phyloP scores from a whole-genome alignment of 805 yeast species.

The Kregervanrija delftensis region DNA sequence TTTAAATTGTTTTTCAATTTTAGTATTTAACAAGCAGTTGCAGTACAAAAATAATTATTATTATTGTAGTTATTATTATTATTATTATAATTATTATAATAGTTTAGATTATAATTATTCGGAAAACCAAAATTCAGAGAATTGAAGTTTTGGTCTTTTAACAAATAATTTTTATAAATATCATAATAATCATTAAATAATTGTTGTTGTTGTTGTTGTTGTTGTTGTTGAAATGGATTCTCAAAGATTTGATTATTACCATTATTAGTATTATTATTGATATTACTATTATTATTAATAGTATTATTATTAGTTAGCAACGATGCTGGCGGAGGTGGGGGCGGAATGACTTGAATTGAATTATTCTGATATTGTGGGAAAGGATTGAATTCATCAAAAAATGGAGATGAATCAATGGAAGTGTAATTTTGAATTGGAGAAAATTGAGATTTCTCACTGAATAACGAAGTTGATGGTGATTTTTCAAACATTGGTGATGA shows the following conservation, averaged over 20 bases:
- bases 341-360: not conserved
- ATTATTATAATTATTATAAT: constrained; percentile 1
- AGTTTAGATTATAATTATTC: constrained; percentile 9
- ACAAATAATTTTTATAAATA: not conserved
- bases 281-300: not conserved
- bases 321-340: constrained; percentile 1
- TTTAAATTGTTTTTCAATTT: not conserved
- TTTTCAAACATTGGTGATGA: not conserved
- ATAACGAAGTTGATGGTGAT: constrained; percentile 17
- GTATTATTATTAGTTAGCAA: constrained; percentile 1
- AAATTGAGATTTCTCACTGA: constrained; percentile 16
- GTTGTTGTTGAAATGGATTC: constrained; percentile 18
- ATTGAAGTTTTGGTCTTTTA: constrained; percentile 1
- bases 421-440: constrained; percentile 18
- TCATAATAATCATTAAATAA: constrained; percentile 3
- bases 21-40: constrained; percentile 16
- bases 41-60: constrained; percentile 11
- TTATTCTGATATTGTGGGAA: constrained; percentile 7
- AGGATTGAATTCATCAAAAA: constrained; percentile 9
- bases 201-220: constrained; percentile 4
- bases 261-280: not conserved
- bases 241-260: constrained; percentile 18
- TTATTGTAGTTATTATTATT: not conserved
- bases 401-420: constrained; percentile 20
- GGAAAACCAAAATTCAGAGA: not conserved